Evolutionary conservation across 2,329 filamentous ascomycete genomes (phyloP).

Genomic region (Aspergillus viridinutans): DNA sequence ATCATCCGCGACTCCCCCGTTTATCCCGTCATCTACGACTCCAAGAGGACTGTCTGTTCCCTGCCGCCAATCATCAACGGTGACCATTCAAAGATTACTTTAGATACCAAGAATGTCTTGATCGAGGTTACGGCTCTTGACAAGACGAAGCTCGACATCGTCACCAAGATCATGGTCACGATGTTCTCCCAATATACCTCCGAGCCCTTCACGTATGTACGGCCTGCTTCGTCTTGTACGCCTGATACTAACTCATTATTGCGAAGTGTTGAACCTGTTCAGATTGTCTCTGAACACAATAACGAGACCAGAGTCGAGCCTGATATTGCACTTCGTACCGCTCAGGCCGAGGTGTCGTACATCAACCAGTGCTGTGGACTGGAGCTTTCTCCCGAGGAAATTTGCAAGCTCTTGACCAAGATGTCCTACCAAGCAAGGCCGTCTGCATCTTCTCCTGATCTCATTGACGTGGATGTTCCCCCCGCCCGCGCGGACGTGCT

Average conservation of each 20-base stretch:
- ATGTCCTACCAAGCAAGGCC: conserved; percentile 85
- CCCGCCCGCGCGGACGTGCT: conserved; percentile 90
- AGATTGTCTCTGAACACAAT: conserved; percentile 91
- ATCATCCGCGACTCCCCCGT: conserved; percentile 92
- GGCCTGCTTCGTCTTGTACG: neutral
- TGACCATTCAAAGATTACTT: conserved; percentile 91
- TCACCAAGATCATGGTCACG: conserved; percentile 89
- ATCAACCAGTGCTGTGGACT: conserved; percentile 91
- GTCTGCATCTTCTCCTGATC: conserved; percentile 62
- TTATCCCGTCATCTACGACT: conserved; percentile 93
- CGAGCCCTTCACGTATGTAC: conserved; percentile 71
- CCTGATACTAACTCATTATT: conserved; percentile 4
- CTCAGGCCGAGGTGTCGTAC: conserved; percentile 84
- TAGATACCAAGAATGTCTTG: conserved; percentile 88
- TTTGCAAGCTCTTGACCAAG: conserved; percentile 75
- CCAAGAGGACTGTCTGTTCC: conserved; percentile 81
- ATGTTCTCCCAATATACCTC: conserved; percentile 95
- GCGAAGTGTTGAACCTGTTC: conserved; percentile 72
- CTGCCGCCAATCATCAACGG: conserved; percentile 97
- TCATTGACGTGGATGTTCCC: conserved; percentile 78
- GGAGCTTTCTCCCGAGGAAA: conserved; percentile 65
- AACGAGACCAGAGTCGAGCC: conserved; percentile 75
- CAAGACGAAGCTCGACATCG: conserved; percentile 92
- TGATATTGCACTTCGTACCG: conserved; percentile 68
- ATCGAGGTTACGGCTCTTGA: conserved; percentile 97